phyloP scores from a whole-genome alignment of 2,329 filamentous ascomycete species.

The Akanthomyces dipterigenus region DNA sequence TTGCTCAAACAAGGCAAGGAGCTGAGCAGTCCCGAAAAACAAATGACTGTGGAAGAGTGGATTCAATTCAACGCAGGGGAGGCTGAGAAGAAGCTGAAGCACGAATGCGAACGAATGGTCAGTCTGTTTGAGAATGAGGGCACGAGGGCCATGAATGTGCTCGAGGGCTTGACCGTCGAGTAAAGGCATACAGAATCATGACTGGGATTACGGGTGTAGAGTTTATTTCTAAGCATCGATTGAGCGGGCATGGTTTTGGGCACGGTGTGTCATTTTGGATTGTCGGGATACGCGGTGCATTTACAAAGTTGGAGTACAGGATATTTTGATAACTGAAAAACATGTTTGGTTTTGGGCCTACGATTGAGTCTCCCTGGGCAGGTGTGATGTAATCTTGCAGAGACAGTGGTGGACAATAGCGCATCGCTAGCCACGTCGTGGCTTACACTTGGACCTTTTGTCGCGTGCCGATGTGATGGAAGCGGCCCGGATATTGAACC shows the following conservation, averaged over 20 bases:
- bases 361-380: background rate
- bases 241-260: constrained; percentile 7
- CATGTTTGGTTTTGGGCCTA: background rate
- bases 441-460: background rate
- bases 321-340: constrained; percentile 8
- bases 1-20: constrained; percentile 50
- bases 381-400: constrained; percentile 4
- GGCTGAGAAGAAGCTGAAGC: constrained; percentile 71
- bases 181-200: constrained; percentile 18
- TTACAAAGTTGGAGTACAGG: constrained; percentile 7
- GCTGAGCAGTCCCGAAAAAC: constrained; percentile 69
- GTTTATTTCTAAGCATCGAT: constrained; percentile 5
- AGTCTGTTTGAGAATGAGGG: constrained; percentile 79
- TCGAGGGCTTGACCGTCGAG: constrained; percentile 65
- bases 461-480: background rate
- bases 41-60: constrained; percentile 94
- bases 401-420: background rate
- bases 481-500: background rate
- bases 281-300: constrained; percentile 3
- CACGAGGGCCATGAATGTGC: constrained; percentile 63
- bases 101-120: constrained; percentile 79
- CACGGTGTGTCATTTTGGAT: constrained; percentile 8
- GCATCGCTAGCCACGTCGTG: constrained; percentile 1
- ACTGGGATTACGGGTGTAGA: background rate
- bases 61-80: constrained; percentile 72